Percentiles rank a stretch among this genome's conserved stretches.
Conservation (phyloP, 257 asterid genomes). For the Solanum commersonii region DNA sequence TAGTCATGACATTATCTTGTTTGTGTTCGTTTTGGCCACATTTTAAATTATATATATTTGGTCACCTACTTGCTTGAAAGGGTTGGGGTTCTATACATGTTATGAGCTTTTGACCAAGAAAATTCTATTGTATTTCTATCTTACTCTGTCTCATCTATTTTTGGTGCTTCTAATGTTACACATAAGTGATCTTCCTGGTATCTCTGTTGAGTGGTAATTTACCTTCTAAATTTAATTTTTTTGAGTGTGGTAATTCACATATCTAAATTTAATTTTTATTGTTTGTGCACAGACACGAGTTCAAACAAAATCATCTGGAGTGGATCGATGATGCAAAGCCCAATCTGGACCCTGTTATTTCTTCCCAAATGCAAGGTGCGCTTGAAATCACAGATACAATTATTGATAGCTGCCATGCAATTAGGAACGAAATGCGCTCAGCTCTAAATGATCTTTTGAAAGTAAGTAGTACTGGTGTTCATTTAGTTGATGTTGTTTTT, state of each 20-base stretch:
- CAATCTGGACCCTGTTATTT: constrained; percentile 51
- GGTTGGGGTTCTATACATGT: background rate
- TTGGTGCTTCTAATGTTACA: background rate
- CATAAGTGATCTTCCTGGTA: background rate
- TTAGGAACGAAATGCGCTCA: constrained; percentile 66
- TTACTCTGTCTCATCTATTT: background rate
- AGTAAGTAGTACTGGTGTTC: constrained; percentile 28
- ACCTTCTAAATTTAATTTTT: background rate
- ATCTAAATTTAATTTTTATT: background rate
- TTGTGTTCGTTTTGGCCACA: background rate
- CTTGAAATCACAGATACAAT: constrained; percentile 35
- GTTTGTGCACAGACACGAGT: constrained; percentile 52
- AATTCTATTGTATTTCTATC: background rate
- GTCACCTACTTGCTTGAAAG: background rate
- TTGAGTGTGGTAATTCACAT: background rate
- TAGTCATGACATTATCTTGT: background rate
- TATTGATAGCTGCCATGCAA: constrained; percentile 47
- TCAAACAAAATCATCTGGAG: constrained; percentile 61
- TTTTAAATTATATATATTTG: background rate
- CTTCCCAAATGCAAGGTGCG: constrained; percentile 33
- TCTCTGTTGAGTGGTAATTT: background rate
- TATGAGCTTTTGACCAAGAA: background rate
- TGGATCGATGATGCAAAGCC: constrained; percentile 77
- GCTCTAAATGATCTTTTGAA: constrained; percentile 68
- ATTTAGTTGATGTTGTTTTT: background rate